Evolutionary conservation across 495 filamentous ascomycete species (phyloP), one percentile per base, ranked within the genome.

Genomic region (Neurospora sp.): DNA sequence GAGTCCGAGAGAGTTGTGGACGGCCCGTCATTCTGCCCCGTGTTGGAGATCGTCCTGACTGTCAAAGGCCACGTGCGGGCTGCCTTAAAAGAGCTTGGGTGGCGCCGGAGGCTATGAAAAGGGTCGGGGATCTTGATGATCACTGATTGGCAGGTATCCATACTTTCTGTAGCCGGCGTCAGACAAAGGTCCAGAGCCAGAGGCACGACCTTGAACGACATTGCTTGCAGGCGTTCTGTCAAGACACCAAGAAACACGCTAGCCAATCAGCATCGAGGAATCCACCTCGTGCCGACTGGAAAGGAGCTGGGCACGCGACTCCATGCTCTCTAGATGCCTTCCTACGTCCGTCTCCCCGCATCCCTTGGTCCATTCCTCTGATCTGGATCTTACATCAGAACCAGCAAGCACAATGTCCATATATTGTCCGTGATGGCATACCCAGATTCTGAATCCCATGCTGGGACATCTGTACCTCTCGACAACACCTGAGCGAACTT

Each of bases 261-360:
- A 1, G 4, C 77, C 77, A 78, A 79, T 79, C 78, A 78, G 69
- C 20, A 6, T 38, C n/a, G 9, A 27, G 59, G 8, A 73, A 72
- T 70, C 46, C 76, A 74, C 76, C 78, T 39, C 77, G 77, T 77
- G 77, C 76, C 74, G 75, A 42, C 22, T 68, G 48, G 59, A 77
- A 71, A 70, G 74, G 71, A 78, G 75, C 72, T 78, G 78, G 73
- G 78, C 78, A 79, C 76, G 76, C 76, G 78, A 79, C 78, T 61
- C 53, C 48, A 59, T 31, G 48, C 48, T 59, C 48, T 61, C 48
- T 31, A 61, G 48, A 61, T 61, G 22, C 22, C 14, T 61, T 61
- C 53, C 53, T 65, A 35, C 53, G 53, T 65, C 27, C 53, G 53
- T 65, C 27, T 65, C 53, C 53, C 53, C 53, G 53, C 53, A 35